These are phyloP conservation scores for Claviceps maximensis DNA, from an alignment of 2,329 filamentous ascomycete genomes.

Conservation along the genomic window DNA sequence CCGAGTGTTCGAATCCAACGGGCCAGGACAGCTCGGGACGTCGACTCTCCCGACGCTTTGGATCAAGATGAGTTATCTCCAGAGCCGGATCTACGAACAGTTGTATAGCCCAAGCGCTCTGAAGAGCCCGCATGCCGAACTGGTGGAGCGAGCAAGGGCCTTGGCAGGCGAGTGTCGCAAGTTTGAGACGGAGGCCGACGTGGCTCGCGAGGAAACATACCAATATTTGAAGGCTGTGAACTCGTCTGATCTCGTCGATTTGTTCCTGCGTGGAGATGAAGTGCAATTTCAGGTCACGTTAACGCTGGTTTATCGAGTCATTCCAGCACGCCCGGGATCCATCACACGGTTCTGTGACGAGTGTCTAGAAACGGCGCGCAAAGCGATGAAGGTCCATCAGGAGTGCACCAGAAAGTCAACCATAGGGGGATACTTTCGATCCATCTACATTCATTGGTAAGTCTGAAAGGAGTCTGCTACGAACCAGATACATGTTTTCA, in stretches of 20 bases:
- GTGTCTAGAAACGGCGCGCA: constrained; percentile 36
- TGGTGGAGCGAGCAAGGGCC: constrained; percentile 25
- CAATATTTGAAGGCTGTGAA: constrained; percentile 24
- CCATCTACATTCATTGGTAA: constrained; percentile 40
- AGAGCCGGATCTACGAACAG: constrained; percentile 45
- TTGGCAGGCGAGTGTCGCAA: constrained; percentile 25
- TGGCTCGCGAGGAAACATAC: constrained; percentile 22
- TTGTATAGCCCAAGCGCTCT: constrained; percentile 39
- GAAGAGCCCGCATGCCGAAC: constrained; percentile 23
- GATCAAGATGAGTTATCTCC: constrained; percentile 41
- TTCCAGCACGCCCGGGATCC: constrained; percentile 31
- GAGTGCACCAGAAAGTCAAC: constrained; percentile 31
- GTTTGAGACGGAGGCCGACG: constrained; percentile 23
- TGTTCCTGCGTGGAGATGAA: constrained; percentile 33
- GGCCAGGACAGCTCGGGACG: constrained; percentile 17
- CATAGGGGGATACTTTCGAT: constrained; percentile 26
- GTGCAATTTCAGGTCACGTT: constrained; percentile 33
- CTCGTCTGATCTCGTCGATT: constrained; percentile 26
- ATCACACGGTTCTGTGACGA: constrained; percentile 32
- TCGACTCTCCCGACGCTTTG: constrained; percentile 35
- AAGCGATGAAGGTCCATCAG: constrained; percentile 32
- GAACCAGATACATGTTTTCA: too few relatives aligned
- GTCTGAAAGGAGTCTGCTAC: constrained; percentile 8
- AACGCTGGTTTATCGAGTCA: constrained; percentile 39
- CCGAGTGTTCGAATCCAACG: constrained; percentile 29